Conservation (phyloP, 768 basidiomycete genomes). For the Dentipellis fragilis region DNA sequence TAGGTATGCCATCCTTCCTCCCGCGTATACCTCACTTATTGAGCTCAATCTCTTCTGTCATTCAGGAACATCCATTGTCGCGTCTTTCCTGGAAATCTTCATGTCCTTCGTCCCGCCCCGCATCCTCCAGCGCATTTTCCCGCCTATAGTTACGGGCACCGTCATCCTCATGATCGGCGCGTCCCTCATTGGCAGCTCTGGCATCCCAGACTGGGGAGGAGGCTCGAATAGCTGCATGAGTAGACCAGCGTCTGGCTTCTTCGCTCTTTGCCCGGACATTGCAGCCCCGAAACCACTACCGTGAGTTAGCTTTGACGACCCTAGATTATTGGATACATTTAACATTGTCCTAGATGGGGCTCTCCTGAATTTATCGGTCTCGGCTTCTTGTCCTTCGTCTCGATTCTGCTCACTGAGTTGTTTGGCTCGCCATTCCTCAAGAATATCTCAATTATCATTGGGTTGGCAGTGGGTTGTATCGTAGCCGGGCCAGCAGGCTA, state of each 20-base stretch:
- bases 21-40: not conserved
- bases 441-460: constrained; percentile 70
- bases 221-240: constrained; percentile 62
- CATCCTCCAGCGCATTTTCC: constrained; percentile 57
- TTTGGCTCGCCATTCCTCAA: constrained; percentile 82
- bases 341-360: constrained; percentile 45
- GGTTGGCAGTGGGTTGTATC: constrained; percentile 68
- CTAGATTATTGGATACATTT: too few species aligned
- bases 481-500: constrained; percentile 75
- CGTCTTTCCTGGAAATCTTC: constrained; percentile 72
- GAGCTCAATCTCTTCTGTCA: not conserved
- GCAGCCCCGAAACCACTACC: constrained; percentile 59
- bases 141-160: constrained; percentile 74
- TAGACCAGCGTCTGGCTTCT: constrained; percentile 57
- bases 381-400: constrained; percentile 73
- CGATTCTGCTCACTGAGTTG: constrained; percentile 70
- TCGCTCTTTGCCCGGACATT: constrained; percentile 63
- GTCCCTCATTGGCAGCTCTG: constrained; percentile 63
- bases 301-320: constrained; percentile 23
- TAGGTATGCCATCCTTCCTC: constrained; percentile 33
- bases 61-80: constrained; percentile 64
- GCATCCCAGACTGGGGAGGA: constrained; percentile 77
- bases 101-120: constrained; percentile 66
- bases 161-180: constrained; percentile 78
- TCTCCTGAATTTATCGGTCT: constrained; percentile 79